These are phyloP conservation scores for Tinospora cordifolia DNA, from an alignment of 164 flowering plant species.

Conservation along the genomic window DNA sequence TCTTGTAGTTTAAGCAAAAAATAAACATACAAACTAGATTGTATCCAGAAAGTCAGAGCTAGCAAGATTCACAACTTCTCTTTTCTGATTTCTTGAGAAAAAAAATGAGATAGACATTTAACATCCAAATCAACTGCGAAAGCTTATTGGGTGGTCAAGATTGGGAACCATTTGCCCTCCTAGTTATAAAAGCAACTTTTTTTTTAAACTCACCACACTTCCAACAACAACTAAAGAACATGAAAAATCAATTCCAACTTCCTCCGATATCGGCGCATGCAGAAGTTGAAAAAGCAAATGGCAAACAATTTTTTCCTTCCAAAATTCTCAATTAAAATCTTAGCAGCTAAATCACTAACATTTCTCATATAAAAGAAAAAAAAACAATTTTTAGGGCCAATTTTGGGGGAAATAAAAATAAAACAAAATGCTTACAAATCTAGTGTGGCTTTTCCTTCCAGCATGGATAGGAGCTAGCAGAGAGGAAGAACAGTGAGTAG, in stretches of 20 bases:
- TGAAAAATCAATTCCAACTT: neutral
- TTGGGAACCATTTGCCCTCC: neutral
- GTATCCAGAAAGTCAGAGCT: no score
- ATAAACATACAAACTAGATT: no score
- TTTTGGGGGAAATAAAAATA: neutral
- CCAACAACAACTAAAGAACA: neutral
- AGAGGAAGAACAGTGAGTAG: conserved; percentile 37
- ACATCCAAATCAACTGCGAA: no score
- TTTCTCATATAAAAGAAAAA: neutral
- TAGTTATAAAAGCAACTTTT: neutral
- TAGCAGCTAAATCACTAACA: neutral
- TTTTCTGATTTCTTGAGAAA: no score
- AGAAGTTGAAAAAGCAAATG: neutral
- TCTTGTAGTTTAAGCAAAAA: no score
- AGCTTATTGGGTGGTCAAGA: neutral
- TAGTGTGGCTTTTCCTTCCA: conserved; percentile 28
- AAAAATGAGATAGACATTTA: no score
- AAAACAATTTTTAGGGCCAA: neutral
- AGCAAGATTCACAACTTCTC: no score
- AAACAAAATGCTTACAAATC: conserved; percentile 28
- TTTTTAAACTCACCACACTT: no score
- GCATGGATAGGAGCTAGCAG: conserved; percentile 15
- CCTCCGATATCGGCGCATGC: neutral
- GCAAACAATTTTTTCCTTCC: neutral
- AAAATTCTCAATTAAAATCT: neutral